phyloP scores from a whole-genome alignment of 2,329 filamentous ascomycete species.

The Verticillium tricorpus region DNA sequence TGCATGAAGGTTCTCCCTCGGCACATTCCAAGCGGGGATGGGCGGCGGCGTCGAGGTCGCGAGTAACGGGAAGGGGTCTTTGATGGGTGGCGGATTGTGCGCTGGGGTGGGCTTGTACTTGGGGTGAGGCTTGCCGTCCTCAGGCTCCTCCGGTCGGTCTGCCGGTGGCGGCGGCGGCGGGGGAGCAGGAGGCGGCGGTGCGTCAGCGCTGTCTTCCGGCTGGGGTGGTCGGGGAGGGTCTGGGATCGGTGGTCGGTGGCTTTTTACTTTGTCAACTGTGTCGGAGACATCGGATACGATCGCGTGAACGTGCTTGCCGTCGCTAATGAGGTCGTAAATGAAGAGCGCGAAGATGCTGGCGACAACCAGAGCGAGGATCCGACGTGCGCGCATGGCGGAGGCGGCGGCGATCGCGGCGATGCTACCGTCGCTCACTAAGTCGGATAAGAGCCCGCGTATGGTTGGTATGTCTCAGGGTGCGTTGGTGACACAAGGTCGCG shows the following conservation, averaged over 20 bases:
- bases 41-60: slow-evolving; percentile 29
- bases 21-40: slow-evolving; percentile 39
- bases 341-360: neutral
- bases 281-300: neutral
- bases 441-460: neutral
- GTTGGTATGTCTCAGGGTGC: neutral
- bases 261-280: neutral
- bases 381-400: neutral
- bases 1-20: slow-evolving; percentile 30
- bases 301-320: neutral
- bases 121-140: neutral
- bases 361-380: neutral
- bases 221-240: neutral
- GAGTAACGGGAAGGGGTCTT: slow-evolving; percentile 38
- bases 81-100: slow-evolving; percentile 27
- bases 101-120: neutral
- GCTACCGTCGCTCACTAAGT: neutral
- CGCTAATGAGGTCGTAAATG: neutral
- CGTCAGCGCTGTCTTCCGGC: neutral
- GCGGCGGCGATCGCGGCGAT: neutral
- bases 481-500: neutral
- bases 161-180: too few relatives aligned
- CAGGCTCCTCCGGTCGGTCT: neutral
- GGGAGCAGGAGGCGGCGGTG: too few relatives aligned
- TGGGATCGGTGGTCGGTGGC: neutral